Evolutionary conservation across 192 early-diverging fungal genomes (phyloP), one percentile per base, ranked within the genome.

Genomic region (Coemansia pectinata): DNA sequence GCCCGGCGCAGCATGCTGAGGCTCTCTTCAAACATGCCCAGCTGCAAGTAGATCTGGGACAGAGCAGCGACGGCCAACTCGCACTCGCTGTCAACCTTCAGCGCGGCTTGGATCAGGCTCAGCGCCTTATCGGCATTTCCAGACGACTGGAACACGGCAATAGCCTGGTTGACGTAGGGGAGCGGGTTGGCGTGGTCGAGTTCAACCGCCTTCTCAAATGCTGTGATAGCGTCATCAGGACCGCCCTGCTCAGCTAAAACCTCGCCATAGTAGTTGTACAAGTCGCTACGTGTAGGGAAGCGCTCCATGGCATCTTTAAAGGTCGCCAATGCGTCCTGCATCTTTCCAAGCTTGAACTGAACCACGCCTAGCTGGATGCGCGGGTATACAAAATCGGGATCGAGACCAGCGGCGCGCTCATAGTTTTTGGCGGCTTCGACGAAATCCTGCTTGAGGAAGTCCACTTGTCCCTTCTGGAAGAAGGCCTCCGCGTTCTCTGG

Each of bases 201-300:
- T 62, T 90, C 85, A 45, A 95, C 88, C 1, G 96, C 94, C 78
- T 96, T 96, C 66, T 93, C 91, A 71, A 98, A 98, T 64, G 88
- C 88, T 12, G 88, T 86, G 67, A 90, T 78, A 2, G 96, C 96
- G 76, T 95, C 91, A 14, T 90, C 88, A 38, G 91, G 90, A 29
- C 86, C 85, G 65, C 91, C 90, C 72, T 93, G 91, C 71, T 99
- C 96, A 58, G 93, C 80, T 40, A 98, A 76, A 23, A 99, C 85
- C 84, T 99, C 97, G 74, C 95, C 97, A 48, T 96, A 95, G 81
- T 98, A 99, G 86, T 98, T 99, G 88, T 90, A 93, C 23, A 97
- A 90, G 74, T 99, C 97, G 42, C 91, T 88, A 45, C 87, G 89
- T 12, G 88, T 76, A 33, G 88, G 78, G 86, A 98, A 98, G 64